Conservation (phyloP, 306 rosid genomes). For the Quercus glauca region DNA sequence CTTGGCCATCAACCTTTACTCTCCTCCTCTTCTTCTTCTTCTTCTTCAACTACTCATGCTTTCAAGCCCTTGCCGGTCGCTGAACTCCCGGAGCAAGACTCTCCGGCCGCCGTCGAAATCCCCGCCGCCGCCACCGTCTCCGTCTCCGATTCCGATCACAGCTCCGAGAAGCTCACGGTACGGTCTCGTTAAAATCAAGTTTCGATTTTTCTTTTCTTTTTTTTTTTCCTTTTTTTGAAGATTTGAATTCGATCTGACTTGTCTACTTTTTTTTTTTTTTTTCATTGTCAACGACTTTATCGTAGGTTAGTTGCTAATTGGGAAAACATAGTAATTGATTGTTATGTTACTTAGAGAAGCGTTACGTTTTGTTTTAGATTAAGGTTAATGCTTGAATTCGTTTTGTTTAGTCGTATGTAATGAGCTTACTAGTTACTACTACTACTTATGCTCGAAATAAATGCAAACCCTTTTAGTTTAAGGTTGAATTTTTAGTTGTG, state of each 20-base stretch:
- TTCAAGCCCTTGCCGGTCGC: conserved; percentile 79
- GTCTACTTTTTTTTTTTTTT: background rate
- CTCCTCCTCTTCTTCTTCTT: conserved; percentile 50
- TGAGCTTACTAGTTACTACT: background rate
- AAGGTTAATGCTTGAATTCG: background rate
- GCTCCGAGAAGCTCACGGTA: conserved; percentile 64
- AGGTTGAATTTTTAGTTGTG: background rate
- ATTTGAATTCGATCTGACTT: background rate
- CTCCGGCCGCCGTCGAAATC: conserved; percentile 50
- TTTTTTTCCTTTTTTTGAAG: background rate
- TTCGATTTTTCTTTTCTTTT: background rate
- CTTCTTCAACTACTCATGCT: conserved; percentile 41
- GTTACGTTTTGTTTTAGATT: background rate
- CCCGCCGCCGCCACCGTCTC: conserved; percentile 21
- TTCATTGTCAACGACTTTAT: background rate
- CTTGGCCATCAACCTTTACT: conserved; percentile 76
- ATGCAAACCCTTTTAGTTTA: background rate
- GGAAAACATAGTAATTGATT: background rate
- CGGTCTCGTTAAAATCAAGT: background rate
- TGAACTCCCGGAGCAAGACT: conserved; percentile 58
- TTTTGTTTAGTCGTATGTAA: background rate
- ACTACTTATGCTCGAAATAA: background rate
- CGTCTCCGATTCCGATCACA: conserved; percentile 26
- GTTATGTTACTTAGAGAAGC: background rate
- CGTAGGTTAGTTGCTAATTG: background rate